Conservation (phyloP, 352 stramenopile genomes). For the Pythium utonaiense region DNA sequence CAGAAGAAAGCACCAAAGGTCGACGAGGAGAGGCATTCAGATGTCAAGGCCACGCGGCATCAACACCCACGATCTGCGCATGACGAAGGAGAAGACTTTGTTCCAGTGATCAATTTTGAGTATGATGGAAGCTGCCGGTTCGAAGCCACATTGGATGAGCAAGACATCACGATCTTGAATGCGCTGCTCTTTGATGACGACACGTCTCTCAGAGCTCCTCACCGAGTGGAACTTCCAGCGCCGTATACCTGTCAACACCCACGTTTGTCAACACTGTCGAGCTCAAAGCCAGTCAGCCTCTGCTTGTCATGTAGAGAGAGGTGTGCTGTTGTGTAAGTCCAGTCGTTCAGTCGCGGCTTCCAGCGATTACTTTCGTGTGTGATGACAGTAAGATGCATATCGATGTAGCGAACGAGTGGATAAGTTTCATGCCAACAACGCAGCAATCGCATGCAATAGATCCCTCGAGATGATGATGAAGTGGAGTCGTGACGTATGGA, state of each 20-base stretch:
- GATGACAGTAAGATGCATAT: background rate
- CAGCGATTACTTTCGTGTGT: too few relatives aligned
- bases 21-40: background rate
- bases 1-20: slow-evolving; percentile 1
- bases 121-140: background rate
- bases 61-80: background rate
- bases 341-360: too few relatives aligned
- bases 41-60: background rate
- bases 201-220: background rate
- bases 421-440: too few relatives aligned
- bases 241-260: background rate
- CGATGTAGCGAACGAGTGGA: background rate
- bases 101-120: background rate
- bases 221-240: background rate
- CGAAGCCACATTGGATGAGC: slow-evolving; percentile 10
- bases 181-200: slow-evolving; percentile 11
- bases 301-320: background rate
- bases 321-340: background rate
- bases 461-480: too few relatives aligned
- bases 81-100: background rate
- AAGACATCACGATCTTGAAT: slow-evolving; percentile 12
- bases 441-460: too few relatives aligned
- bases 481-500: too few relatives aligned
- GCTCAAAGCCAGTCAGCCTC: background rate
- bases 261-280: too few relatives aligned